A percentile compares a stretch with the other conserved stretches of the same genome.
Evolutionary conservation across 495 filamentous ascomycete species (phyloP).

Genomic region (Rhizodiscina lignyota): DNA sequence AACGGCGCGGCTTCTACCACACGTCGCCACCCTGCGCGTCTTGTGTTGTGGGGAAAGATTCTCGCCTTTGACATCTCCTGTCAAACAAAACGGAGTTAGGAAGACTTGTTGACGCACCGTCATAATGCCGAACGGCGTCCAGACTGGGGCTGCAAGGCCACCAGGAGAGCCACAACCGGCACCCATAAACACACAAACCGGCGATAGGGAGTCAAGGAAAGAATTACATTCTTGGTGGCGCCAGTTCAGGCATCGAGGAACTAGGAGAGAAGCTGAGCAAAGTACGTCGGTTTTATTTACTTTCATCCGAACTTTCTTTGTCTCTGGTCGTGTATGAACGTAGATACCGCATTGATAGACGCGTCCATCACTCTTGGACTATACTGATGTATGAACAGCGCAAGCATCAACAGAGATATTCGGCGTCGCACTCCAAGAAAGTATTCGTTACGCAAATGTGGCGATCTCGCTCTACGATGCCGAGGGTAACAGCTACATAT

Average conservation of each 20-base stretch:
- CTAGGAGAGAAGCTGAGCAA: conserved; percentile 61
- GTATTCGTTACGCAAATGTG: conserved; percentile 97
- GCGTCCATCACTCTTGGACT: neutral
- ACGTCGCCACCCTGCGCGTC: no score
- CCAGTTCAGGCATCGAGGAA: conserved; percentile 53
- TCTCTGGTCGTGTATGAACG: no score
- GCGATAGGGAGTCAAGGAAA: conserved; percentile 3
- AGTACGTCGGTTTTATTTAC: conserved; percentile 29
- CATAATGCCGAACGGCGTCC: no score
- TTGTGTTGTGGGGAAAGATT: no score
- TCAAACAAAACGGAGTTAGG: no score
- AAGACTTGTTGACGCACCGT: no score
- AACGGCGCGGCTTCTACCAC: no score
- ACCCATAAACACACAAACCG: no score
- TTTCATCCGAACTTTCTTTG: no score
- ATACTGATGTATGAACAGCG: neutral
- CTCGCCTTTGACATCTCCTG: no score
- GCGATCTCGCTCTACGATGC: conserved; percentile 90
- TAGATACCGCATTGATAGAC: neutral
- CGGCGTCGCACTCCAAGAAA: conserved; percentile 81
- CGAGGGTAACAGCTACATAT: conserved; percentile 86
- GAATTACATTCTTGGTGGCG: conserved; percentile 89
- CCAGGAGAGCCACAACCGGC: no score
- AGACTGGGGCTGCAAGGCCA: no score
- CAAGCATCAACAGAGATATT: conserved; percentile 50